Evolutionary conservation across 495 filamentous ascomycete genomes (phyloP), one percentile per base, ranked within the genome.

Genomic region (Annulohypoxylon maeteangense): DNA sequence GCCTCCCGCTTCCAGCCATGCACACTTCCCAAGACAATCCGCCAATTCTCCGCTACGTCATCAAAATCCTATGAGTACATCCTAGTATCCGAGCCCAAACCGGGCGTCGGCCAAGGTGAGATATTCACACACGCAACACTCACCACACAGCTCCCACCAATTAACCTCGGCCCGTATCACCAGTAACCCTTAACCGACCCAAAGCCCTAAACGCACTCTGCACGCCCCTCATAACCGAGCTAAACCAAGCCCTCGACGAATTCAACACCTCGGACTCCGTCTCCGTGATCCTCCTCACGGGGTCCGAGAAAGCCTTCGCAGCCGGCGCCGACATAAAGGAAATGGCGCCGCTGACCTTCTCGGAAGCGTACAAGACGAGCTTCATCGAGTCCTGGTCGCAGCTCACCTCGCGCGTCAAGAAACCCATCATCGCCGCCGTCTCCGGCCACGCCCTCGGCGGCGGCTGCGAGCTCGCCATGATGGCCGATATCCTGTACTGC

Each of bases 301-400:
- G 95, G 53, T 92, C 87, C 66, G 86, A 91, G 59, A 91, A 90
- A 76, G 93, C 95, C 47, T 99, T 99, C 78, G 95, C 95, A 2
- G 95, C 95, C 66, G 95, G 95, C 62, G 95, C 95, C 64, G 95
- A 99, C 81, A 99, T 99, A 82, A 98, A 98, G 81, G 95, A 99
- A 83, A 99, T 99, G 95, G 89, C 91, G 40, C 87, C 92, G 55
- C 87, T 97, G 3, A 94, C 89, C 74, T 99, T 98, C 84, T 86
- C 89, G 56, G 77, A 88, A 58, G 95, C 95, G 50, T 97, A 95
- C 86, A 90, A 85, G 20, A 86, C 78, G 66, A 92, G 95, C 79
- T 98, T 98, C 82, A 98, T 98, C 82, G 92, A 95, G 76, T 86
- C 88, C 36, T 99, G 95, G 95, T 96, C 93, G 25, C 83, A 89